Conservation (phyloP, 768 basidiomycete genomes). For the Boletus sp. region DNA sequence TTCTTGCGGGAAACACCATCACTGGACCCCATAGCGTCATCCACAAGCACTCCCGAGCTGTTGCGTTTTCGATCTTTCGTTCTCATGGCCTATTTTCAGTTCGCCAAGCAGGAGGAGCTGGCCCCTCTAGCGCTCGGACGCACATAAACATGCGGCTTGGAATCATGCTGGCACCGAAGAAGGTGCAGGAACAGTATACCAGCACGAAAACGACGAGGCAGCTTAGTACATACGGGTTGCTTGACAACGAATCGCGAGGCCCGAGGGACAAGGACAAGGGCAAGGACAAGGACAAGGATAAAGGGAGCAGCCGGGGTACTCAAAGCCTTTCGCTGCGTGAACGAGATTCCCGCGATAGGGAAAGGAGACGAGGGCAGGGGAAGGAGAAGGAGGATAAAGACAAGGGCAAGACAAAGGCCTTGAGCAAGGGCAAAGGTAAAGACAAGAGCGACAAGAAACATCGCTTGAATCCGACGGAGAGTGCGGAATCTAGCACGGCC, state of each 20-base stretch:
- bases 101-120: slow-evolving; percentile 10
- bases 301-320: slow-evolving; percentile 14
- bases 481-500: slow-evolving; percentile 30
- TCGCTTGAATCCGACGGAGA: slow-evolving; percentile 28
- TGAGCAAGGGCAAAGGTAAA: slow-evolving; percentile 34
- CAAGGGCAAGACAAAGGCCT: slow-evolving; percentile 16
- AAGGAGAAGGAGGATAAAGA: slow-evolving; percentile 16
- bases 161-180: slow-evolving; percentile 68
- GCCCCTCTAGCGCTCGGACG: slow-evolving; percentile 14
- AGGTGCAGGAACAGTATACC: slow-evolving; percentile 77
- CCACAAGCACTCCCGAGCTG: slow-evolving; percentile 79
- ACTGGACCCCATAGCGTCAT: slow-evolving; percentile 66
- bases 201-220: slow-evolving; percentile 71
- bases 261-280: slow-evolving; percentile 17
- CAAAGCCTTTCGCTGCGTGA: slow-evolving; percentile 18
- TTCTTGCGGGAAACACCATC: slow-evolving; percentile 38
- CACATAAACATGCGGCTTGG: slow-evolving; percentile 31
- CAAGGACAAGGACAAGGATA: slow-evolving; percentile 16
- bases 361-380: slow-evolving; percentile 15
- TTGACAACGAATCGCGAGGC: slow-evolving; percentile 43
- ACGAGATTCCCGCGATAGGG: slow-evolving; percentile 26
- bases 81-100: slow-evolving; percentile 41
- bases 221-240: slow-evolving; percentile 63
- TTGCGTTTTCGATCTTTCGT: slow-evolving; percentile 78
- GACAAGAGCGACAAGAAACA: slow-evolving; percentile 31